Conservation (phyloP, 495 filamentous ascomycete species). For the Tuber brumale region DNA sequence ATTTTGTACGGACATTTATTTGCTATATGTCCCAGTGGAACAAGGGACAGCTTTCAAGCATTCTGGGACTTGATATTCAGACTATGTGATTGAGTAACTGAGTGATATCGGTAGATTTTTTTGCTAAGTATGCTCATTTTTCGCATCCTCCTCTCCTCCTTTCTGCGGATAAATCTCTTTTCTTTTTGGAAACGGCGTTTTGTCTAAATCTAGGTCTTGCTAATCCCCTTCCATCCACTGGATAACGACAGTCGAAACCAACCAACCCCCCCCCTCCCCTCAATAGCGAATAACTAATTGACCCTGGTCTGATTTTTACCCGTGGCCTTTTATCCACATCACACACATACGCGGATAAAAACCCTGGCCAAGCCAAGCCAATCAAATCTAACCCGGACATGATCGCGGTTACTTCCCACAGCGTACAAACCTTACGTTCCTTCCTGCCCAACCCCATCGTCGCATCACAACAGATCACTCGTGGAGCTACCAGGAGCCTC, state of each 20-base stretch:
- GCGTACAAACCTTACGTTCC: neutral
- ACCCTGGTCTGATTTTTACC: neutral
- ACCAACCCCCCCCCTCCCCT: neutral
- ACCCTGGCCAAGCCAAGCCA: neutral
- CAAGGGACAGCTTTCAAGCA: neutral
- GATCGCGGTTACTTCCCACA: neutral
- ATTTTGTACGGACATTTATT: slow-evolving; percentile 2
- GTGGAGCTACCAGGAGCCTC: neutral
- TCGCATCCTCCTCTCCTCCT: neutral
- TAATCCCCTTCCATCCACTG: neutral
- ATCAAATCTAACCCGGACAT: neutral
- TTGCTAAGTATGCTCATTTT: slow-evolving; percentile 5
- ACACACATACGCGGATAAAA: neutral
- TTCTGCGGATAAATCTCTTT: neutral
- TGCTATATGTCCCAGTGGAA: neutral
- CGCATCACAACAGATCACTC: neutral
- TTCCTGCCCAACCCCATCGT: neutral
- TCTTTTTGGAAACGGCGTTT: neutral
- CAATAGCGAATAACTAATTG: neutral
- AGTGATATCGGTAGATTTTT: neutral
- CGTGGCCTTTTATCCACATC: neutral
- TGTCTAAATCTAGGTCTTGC: neutral
- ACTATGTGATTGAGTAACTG: neutral
- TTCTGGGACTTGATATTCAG: neutral
- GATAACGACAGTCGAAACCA: neutral